Percentiles rank a stretch among this genome's conserved stretches.
phyloP scores from a whole-genome alignment of 192 early-diverging fungal species.

The Funneliformis mosseae region DNA sequence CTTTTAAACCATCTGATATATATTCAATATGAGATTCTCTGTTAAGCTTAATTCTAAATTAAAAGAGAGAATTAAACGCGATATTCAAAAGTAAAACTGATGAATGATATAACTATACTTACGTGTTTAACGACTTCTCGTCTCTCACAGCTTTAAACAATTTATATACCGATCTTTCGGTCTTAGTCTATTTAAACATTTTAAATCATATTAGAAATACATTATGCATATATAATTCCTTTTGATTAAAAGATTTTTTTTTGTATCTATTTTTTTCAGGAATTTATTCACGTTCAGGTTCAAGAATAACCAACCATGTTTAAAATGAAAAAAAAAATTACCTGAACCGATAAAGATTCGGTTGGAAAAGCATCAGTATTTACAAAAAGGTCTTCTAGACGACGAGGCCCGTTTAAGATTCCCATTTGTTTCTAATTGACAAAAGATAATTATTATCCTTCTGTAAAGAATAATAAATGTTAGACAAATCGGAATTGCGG shows the following conservation, averaged over 20 bases:
- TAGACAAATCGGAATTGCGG: too few species aligned
- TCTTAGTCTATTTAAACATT: constrained; percentile 37
- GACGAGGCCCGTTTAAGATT: constrained; percentile 6
- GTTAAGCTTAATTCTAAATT: constrained; percentile 48
- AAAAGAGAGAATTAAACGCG: neutral
- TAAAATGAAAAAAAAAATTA: neutral
- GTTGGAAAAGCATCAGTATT: constrained; percentile 14
- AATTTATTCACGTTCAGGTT: neutral
- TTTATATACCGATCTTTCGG: constrained; percentile 31
- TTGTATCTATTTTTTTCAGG: neutral
- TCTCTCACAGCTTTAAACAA: neutral
- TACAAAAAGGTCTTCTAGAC: constrained; percentile 1
- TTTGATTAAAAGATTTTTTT: too few species aligned
- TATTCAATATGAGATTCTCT: constrained; percentile 62
- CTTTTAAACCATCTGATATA: constrained; percentile 50
- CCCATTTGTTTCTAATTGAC: constrained; percentile 11
- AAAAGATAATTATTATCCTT: neutral
- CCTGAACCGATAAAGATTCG: constrained; percentile 21
- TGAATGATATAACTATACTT: neutral
- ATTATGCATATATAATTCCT: neutral
- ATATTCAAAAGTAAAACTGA: neutral
- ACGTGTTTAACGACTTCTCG: neutral
- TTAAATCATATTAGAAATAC: neutral
- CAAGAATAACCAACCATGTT: neutral
- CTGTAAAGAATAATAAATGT: too few species aligned